These are phyloP conservation scores for Colletotrichum lupini DNA, from an alignment of 2,329 filamentous ascomycete genomes.

Conservation along the genomic window DNA sequence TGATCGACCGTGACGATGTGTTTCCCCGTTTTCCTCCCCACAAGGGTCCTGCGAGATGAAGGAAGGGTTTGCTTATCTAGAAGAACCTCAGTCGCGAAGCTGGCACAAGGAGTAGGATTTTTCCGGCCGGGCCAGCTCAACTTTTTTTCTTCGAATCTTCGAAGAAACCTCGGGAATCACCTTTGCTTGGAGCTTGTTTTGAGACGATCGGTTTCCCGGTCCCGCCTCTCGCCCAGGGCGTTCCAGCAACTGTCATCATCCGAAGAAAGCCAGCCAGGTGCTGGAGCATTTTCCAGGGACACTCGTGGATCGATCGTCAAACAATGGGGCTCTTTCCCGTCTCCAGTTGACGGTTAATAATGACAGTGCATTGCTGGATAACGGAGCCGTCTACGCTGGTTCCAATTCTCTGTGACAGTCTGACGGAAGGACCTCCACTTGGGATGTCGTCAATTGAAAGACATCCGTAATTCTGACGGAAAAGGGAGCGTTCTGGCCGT, in stretches of 20 bases:
- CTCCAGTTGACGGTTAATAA: constrained; percentile 2
- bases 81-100: not conserved
- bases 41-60: constrained; percentile 19
- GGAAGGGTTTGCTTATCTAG: not conserved
- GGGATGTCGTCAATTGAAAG: not conserved
- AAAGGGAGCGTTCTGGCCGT: not conserved
- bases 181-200: not conserved
- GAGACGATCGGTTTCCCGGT: not conserved
- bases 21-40: constrained; percentile 13
- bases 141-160: not conserved
- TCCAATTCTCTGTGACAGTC: not conserved
- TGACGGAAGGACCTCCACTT: not conserved
- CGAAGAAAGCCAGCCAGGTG: constrained; percentile 6
- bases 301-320: constrained; percentile 26
- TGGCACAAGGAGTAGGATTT: not conserved
- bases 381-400: not conserved
- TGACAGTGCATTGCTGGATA: not conserved
- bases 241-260: constrained; percentile 15
- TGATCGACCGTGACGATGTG: constrained; percentile 25
- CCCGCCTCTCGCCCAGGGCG: not conserved
- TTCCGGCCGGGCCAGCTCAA: too few species aligned
- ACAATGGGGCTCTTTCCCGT: constrained; percentile 22
- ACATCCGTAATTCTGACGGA: constrained; percentile 16
- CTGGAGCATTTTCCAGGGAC: constrained; percentile 21
- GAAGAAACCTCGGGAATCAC: not conserved